phyloP scores from a whole-genome alignment of 306 rosid species.

The Malus sylvestris region DNA sequence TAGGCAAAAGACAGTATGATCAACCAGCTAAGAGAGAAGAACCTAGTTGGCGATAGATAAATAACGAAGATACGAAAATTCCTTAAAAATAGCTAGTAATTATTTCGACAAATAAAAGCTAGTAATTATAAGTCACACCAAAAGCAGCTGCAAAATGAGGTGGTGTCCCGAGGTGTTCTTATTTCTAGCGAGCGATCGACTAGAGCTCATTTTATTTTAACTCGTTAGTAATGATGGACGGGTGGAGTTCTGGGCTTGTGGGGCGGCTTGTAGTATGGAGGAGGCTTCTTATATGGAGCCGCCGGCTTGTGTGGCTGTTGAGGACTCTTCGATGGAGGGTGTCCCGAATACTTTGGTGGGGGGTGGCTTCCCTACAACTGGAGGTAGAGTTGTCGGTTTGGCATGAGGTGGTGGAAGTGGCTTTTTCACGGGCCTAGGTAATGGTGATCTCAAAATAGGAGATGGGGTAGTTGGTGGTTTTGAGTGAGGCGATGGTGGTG shows the following conservation, averaged over 20 bases:
- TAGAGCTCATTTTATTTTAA: not conserved
- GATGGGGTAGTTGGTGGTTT: not conserved
- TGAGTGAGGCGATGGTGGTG: not conserved
- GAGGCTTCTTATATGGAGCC: conserved; percentile 2
- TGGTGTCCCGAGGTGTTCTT: not conserved
- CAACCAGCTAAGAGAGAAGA: too few relatives aligned
- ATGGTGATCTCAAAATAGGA: not conserved
- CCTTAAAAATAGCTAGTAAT: too few relatives aligned
- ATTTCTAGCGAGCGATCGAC: not conserved
- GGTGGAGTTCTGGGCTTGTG: not conserved
- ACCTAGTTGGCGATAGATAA: too few relatives aligned
- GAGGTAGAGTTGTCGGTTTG: not conserved
- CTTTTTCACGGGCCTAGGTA: not conserved
- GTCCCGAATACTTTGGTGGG: not conserved
- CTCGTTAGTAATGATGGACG: not conserved
- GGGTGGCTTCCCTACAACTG: not conserved
- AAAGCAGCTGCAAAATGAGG: not conserved
- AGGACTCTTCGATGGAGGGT: not conserved
- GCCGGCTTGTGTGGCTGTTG: not conserved
- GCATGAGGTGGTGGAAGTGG: not conserved
- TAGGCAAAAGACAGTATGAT: too few relatives aligned
- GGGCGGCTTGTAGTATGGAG: not conserved
- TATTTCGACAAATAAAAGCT: too few relatives aligned
- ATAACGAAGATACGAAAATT: too few relatives aligned
- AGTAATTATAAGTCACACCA: not conserved